Evolutionary conservation across 352 stramenopile species (phyloP).

Genomic region (Phytophthora syringae): DNA sequence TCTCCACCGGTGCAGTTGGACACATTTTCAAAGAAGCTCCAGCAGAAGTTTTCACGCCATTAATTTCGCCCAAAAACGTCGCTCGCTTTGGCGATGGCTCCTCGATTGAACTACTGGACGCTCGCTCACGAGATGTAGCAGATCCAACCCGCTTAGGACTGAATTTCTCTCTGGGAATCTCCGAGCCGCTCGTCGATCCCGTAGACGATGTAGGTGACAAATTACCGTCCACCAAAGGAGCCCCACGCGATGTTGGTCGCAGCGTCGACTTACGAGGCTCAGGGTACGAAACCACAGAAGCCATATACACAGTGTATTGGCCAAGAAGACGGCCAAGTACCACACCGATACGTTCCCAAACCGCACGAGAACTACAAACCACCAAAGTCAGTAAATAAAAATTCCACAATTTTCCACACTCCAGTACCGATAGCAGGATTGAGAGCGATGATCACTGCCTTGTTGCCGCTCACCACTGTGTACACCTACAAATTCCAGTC

Average conservation of each 20-base stretch:
- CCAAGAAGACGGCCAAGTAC: slow-evolving; percentile 35
- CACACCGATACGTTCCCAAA: slow-evolving; percentile 43
- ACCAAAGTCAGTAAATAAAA: neutral
- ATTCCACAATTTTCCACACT: neutral
- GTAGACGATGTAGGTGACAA: slow-evolving; percentile 8
- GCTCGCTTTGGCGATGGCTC: slow-evolving; percentile 6
- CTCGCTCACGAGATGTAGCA: slow-evolving; percentile 6
- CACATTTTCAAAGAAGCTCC: slow-evolving; percentile 67
- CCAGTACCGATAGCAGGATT: slow-evolving; percentile 51
- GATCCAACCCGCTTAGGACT: slow-evolving; percentile 8
- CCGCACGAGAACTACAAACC: slow-evolving; percentile 45
- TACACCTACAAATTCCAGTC: slow-evolving; percentile 22
- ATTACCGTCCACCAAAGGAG: slow-evolving; percentile 2
- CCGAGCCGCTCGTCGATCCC: slow-evolving; percentile 3
- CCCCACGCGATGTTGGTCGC: neutral
- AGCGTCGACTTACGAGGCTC: slow-evolving; percentile 2
- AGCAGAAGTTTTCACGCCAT: slow-evolving; percentile 51
- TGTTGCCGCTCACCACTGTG: slow-evolving; percentile 26
- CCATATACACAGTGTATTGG: slow-evolving; percentile 53
- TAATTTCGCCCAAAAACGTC: slow-evolving; percentile 38
- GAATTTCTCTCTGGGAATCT: slow-evolving; percentile 13
- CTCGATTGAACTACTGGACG: slow-evolving; percentile 4
- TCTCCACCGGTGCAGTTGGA: slow-evolving; percentile 37
- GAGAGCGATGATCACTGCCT: slow-evolving; percentile 40
- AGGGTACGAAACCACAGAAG: slow-evolving; percentile 45